phyloP scores from a whole-genome alignment of 352 stramenopile species.

The Phytopythium ostracodes region DNA sequence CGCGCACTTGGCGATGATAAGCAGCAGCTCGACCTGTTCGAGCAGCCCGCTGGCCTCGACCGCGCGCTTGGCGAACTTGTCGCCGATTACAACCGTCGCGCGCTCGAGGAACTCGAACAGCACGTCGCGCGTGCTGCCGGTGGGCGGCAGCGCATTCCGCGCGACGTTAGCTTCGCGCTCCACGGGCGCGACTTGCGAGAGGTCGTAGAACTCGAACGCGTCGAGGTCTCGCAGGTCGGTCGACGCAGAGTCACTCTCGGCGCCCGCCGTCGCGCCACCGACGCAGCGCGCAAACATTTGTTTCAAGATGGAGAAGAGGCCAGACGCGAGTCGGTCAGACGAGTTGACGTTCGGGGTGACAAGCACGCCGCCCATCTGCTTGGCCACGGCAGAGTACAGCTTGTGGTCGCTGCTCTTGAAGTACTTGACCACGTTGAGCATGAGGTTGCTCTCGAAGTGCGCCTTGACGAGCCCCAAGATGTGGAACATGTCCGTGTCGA shows the following conservation, averaged over 20 bases:
- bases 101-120: slow-evolving; percentile 59
- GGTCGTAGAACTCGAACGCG: slow-evolving; percentile 56
- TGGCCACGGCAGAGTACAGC: slow-evolving; percentile 53
- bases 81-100: slow-evolving; percentile 48
- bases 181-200: slow-evolving; percentile 25
- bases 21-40: slow-evolving; percentile 60
- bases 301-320: slow-evolving; percentile 49
- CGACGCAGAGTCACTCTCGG: slow-evolving; percentile 6
- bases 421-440: slow-evolving; percentile 68
- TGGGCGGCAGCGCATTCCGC: slow-evolving; percentile 21
- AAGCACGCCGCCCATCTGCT: slow-evolving; percentile 55
- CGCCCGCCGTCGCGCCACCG: slow-evolving; percentile 3
- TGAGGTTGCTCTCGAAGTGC: slow-evolving; percentile 50
- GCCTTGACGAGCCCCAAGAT: slow-evolving; percentile 38
- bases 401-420: slow-evolving; percentile 41
- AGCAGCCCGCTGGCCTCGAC: slow-evolving; percentile 36
- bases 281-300: slow-evolving; percentile 46
- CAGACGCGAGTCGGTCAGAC: slow-evolving; percentile 27
- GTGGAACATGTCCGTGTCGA: slow-evolving; percentile 51
- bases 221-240: slow-evolving; percentile 17
- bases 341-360: slow-evolving; percentile 41
- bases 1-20: slow-evolving; percentile 54
- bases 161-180: slow-evolving; percentile 27
- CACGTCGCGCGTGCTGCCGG: slow-evolving; percentile 39
- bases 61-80: slow-evolving; percentile 52